Conservation (phyloP, 345 rosid species). For the Populus pruinosa region DNA sequence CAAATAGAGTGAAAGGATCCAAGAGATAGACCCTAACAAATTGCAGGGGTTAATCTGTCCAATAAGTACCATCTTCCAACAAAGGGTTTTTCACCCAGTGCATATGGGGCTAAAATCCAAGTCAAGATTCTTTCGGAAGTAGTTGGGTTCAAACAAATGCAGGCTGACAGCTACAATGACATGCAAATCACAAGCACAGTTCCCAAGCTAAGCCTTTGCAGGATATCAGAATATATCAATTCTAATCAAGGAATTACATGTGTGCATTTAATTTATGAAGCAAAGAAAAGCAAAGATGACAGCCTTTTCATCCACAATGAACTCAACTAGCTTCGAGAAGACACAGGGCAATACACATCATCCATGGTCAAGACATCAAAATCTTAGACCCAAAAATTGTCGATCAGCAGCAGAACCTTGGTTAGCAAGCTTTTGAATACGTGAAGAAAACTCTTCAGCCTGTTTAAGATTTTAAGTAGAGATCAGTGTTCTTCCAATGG, state of each 20-base stretch:
- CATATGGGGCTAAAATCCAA: no score
- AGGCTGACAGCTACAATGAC: no score
- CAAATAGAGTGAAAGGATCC: no score
- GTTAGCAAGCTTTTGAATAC: slow-evolving; percentile 65
- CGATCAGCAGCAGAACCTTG: slow-evolving; percentile 69
- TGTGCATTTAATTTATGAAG: not conserved
- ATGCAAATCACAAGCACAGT: not conserved
- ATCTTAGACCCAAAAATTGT: slow-evolving; percentile 55
- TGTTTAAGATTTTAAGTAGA: slow-evolving; percentile 29
- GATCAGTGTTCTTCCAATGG: slow-evolving; percentile 2
- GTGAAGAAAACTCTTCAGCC: slow-evolving; percentile 92
- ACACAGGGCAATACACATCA: not conserved
- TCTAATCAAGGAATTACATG: not conserved
- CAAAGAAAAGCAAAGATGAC: not conserved
- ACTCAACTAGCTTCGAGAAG: not conserved
- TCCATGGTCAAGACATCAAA: slow-evolving; percentile 54
- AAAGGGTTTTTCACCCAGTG: no score
- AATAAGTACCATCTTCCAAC: no score
- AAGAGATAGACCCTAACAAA: no score
- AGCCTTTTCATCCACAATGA: not conserved
- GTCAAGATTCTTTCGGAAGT: no score
- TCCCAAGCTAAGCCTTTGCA: no score
- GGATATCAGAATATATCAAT: not conserved
- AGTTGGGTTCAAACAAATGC: no score
- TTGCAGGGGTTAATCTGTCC: no score